Percentiles rank a stretch among this genome's conserved stretches.
Conservation (phyloP, 1,139 yeast species). For the Pichia sp. region DNA sequence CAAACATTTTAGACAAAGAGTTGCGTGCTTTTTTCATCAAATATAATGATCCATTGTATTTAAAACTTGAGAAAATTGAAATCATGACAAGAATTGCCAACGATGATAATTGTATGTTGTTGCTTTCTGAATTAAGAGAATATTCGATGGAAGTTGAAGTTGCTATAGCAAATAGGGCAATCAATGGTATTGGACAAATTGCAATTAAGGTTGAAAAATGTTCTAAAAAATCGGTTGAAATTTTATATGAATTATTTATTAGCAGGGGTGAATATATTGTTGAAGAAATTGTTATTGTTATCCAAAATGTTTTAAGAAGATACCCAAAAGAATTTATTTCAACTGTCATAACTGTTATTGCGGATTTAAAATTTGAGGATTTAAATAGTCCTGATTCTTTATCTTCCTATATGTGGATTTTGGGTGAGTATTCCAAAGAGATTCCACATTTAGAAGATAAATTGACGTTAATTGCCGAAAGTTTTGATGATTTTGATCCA, state of each 20-base stretch:
- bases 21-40: slow-evolving; percentile 88
- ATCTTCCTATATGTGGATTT: slow-evolving; percentile 78
- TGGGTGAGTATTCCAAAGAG: slow-evolving; percentile 81
- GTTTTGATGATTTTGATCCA: slow-evolving; percentile 68
- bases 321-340: slow-evolving; percentile 65
- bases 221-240: slow-evolving; percentile 67
- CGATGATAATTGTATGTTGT: slow-evolving; percentile 57
- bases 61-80: slow-evolving; percentile 89
- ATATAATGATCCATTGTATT: slow-evolving; percentile 89
- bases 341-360: slow-evolving; percentile 62
- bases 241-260: slow-evolving; percentile 66
- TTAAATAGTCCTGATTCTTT: slow-evolving; percentile 58
- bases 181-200: slow-evolving; percentile 79
- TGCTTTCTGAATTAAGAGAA: slow-evolving; percentile 83
- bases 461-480: slow-evolving; percentile 45
- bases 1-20: slow-evolving; percentile 70
- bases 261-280: slow-evolving; percentile 72
- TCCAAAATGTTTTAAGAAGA: slow-evolving; percentile 75
- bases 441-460: slow-evolving; percentile 49
- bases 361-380: slow-evolving; percentile 48
- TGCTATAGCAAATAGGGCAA: slow-evolving; percentile 77
- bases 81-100: slow-evolving; percentile 81
- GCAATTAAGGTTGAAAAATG: slow-evolving; percentile 70
- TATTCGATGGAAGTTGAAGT: slow-evolving; percentile 93
- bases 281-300: slow-evolving; percentile 72